Evolutionary conservation across 1,139 yeast genomes (phyloP).

Genomic region (Yamadazyma aaseri): DNA sequence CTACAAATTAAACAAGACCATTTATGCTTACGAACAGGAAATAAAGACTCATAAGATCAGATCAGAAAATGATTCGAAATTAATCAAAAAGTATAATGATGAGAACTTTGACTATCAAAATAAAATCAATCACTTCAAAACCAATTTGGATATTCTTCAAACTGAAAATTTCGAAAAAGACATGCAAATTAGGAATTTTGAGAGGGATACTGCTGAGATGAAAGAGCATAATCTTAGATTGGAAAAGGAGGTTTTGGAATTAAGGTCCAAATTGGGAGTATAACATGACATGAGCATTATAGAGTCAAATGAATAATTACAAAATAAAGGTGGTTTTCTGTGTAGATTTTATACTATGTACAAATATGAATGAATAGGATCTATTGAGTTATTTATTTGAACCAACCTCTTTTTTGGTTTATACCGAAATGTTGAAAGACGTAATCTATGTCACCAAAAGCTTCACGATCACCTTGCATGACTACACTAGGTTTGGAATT

Average conservation of each 20-base stretch:
- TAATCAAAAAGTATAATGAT: conserved; percentile 45
- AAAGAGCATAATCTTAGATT: conserved; percentile 54
- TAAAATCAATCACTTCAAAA: conserved; percentile 35
- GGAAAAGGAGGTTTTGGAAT: conserved; percentile 65
- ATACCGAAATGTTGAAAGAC: conserved; percentile 71
- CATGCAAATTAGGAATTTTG: conserved; percentile 30
- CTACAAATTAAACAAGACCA: conserved; percentile 31
- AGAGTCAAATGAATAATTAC: too few relatives aligned
- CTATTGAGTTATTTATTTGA: too few relatives aligned
- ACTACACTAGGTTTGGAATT: conserved; percentile 82
- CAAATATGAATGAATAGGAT: too few relatives aligned
- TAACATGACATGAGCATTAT: conserved; percentile 7
- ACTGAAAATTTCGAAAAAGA: conserved; percentile 43
- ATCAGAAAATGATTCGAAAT: conserved; percentile 34
- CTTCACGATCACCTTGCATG: conserved; percentile 82
- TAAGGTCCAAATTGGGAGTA: conserved; percentile 44
- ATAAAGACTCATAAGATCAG: conserved; percentile 38
- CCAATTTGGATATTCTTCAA: conserved; percentile 36
- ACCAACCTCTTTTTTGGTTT: conserved; percentile 22
- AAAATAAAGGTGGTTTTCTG: neutral
- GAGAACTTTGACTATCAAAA: conserved; percentile 49
- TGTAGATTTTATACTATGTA: neutral
- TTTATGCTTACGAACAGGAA: conserved; percentile 32
- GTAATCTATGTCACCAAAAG: conserved; percentile 78
- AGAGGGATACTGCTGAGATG: conserved; percentile 44